These are phyloP conservation scores for Orychophragmus violaceus DNA, from an alignment of 345 rosid species.

Conservation along the genomic window DNA sequence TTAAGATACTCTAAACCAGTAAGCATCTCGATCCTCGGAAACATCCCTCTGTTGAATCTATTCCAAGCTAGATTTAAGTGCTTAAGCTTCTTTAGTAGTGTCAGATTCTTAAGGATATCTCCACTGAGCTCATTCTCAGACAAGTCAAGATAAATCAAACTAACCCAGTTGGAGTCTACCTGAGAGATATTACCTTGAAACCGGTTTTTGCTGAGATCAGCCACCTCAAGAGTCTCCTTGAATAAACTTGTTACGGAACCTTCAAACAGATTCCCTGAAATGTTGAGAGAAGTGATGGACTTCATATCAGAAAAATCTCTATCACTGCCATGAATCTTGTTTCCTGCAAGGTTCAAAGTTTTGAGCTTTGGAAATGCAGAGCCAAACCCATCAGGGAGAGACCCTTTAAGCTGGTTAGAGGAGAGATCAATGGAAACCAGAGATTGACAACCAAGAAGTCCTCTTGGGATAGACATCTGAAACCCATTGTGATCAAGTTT, in stretches of 20 bases:
- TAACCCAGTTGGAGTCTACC: conserved; percentile 67
- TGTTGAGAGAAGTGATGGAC: conserved; percentile 53
- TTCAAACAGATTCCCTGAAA: conserved; percentile 62
- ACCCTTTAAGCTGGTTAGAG: conserved; percentile 56
- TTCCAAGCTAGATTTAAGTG: conserved; percentile 76
- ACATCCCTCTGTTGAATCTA: conserved; percentile 51
- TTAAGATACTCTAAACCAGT: conserved; percentile 61
- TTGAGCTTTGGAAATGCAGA: conserved; percentile 71
- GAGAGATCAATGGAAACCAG: conserved; percentile 62
- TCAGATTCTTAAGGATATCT: conserved; percentile 47
- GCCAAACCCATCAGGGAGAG: conserved; percentile 69
- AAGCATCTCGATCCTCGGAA: conserved; percentile 48
- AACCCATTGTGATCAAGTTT: conserved; percentile 56
- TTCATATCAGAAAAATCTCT: conserved; percentile 46
- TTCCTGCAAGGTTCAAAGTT: conserved; percentile 60
- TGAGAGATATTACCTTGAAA: conserved; percentile 78
- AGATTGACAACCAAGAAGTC: conserved; percentile 48
- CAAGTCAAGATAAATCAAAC: conserved; percentile 65
- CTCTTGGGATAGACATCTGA: conserved; percentile 54
- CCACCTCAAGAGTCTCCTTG: conserved; percentile 41
- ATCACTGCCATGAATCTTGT: conserved; percentile 52
- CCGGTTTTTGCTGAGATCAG: conserved; percentile 76
- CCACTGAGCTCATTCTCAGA: conserved; percentile 86
- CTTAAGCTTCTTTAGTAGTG: conserved; percentile 49
- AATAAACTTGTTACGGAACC: conserved; percentile 55